These are phyloP conservation scores for Parathielavia hyrcaniae DNA, from an alignment of 495 filamentous ascomycete genomes.

Conservation along the genomic window DNA sequence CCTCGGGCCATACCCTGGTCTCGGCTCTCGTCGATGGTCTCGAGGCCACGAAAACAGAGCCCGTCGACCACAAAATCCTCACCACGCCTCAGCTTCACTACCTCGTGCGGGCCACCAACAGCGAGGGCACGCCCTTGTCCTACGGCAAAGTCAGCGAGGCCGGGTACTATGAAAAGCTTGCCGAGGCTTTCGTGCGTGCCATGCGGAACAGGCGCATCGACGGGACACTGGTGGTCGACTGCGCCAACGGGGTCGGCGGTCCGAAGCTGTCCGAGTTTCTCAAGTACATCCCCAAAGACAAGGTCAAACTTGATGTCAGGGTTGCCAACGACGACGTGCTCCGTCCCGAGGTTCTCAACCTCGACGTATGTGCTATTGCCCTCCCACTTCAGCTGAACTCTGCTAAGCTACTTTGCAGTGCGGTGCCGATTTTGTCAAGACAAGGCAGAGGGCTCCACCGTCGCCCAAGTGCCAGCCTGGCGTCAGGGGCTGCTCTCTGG, in stretches of 20 bases:
- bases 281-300: slow-evolving; percentile 65
- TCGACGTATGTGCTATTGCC: slow-evolving; percentile 54
- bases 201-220: slow-evolving; percentile 64
- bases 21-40: slow-evolving; percentile 69
- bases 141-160: slow-evolving; percentile 85
- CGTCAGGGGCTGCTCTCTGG: slow-evolving; percentile 85
- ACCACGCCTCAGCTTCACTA: slow-evolving; percentile 98
- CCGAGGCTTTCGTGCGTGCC: slow-evolving; percentile 69
- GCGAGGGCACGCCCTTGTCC: slow-evolving; percentile 66
- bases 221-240: slow-evolving; percentile 78
- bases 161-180: slow-evolving; percentile 92
- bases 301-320: slow-evolving; percentile 69
- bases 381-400: neutral
- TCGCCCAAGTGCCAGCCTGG: slow-evolving; percentile 65
- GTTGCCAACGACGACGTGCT: slow-evolving; percentile 88
- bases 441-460: slow-evolving; percentile 84
- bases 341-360: slow-evolving; percentile 79
- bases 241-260: slow-evolving; percentile 93
- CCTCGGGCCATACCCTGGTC: slow-evolving; percentile 79
- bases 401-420: slow-evolving; percentile 49
- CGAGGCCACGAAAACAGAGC: slow-evolving; percentile 63
- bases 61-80: slow-evolving; percentile 74
- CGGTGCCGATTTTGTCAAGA: slow-evolving; percentile 96
- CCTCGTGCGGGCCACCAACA: slow-evolving; percentile 89
- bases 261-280: slow-evolving; percentile 83